A percentile compares a stretch with the other conserved stretches of the same genome.
Conservation (phyloP, 2,329 filamentous ascomycete genomes). For the Calonectria fujianensis region DNA sequence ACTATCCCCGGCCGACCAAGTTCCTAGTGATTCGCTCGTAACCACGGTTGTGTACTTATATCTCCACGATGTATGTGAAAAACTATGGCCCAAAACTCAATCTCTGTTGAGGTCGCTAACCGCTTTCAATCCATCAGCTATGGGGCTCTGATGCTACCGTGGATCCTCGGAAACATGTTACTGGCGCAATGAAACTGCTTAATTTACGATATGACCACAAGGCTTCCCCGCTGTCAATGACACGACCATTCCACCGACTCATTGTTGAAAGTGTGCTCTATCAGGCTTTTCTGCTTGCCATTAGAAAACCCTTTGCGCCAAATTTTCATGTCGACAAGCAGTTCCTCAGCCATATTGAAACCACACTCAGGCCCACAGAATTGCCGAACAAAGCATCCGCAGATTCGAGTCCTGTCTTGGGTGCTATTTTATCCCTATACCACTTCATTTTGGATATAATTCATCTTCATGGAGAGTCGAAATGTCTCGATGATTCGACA, state of each 20-base stretch:
- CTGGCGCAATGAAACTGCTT: constrained; percentile 38
- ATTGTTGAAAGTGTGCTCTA: constrained; percentile 41
- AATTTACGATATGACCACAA: constrained; percentile 23
- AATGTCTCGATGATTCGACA: neutral
- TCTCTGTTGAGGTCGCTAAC: neutral
- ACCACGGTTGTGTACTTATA: constrained; percentile 33
- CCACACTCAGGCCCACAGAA: constrained; percentile 5
- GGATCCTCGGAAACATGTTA: constrained; percentile 36
- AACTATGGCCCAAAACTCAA: neutral
- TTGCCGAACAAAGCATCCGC: neutral
- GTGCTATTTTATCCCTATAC: constrained; percentile 4
- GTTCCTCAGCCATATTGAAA: constrained; percentile 29
- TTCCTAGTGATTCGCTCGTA: constrained; percentile 29
- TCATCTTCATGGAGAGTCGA: neutral
- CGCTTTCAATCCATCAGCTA: neutral
- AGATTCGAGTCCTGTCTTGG: constrained; percentile 23
- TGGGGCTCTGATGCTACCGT: constrained; percentile 35
- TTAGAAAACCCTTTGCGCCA: constrained; percentile 32
- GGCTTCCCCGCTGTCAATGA: constrained; percentile 26
- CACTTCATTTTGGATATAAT: constrained; percentile 34
- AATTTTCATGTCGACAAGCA: constrained; percentile 36
- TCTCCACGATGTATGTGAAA: constrained; percentile 33
- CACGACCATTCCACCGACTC: constrained; percentile 31
- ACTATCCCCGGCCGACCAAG: neutral
- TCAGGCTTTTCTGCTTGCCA: constrained; percentile 37